These are phyloP conservation scores for Phytopythium sindhum DNA, from an alignment of 352 stramenopile species.

Conservation along the genomic window DNA sequence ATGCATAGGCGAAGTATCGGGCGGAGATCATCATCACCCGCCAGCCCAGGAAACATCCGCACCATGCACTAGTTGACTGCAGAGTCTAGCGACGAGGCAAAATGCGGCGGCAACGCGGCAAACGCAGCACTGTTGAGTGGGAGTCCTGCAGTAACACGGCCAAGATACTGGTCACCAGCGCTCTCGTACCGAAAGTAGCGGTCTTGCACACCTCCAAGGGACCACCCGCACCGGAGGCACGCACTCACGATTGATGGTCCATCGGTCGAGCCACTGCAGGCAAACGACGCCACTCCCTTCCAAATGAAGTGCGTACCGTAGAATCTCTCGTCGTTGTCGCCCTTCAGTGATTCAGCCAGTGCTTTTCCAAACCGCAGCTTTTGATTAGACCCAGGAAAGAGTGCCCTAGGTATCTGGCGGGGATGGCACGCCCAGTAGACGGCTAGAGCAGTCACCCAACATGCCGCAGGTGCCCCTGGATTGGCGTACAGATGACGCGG, in stretches of 20 bases:
- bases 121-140: constrained; percentile 10
- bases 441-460: not conserved
- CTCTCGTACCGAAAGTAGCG: constrained; percentile 17
- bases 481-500: too few relatives aligned
- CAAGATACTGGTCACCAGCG: constrained; percentile 14
- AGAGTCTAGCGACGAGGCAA: not conserved
- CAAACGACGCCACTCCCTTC: constrained; percentile 17
- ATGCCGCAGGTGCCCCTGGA: too few relatives aligned
- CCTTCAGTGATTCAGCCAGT: not conserved
- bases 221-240: constrained; percentile 14
- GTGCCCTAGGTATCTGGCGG: not conserved
- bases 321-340: not conserved
- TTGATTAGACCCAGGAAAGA: constrained; percentile 4
- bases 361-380: constrained; percentile 5
- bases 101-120: constrained; percentile 9
- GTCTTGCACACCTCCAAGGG: constrained; percentile 11
- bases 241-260: constrained; percentile 14
- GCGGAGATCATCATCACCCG: not conserved
- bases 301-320: constrained; percentile 18
- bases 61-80: not conserved
- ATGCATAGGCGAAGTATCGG: constrained; percentile 9
- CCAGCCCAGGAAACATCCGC: constrained; percentile 11
- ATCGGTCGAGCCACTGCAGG: constrained; percentile 11
- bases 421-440: not conserved
- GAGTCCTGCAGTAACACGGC: constrained; percentile 9